Evolutionary conservation across 768 basidiomycete species (phyloP).

Genomic region (Suillus brevipes): DNA sequence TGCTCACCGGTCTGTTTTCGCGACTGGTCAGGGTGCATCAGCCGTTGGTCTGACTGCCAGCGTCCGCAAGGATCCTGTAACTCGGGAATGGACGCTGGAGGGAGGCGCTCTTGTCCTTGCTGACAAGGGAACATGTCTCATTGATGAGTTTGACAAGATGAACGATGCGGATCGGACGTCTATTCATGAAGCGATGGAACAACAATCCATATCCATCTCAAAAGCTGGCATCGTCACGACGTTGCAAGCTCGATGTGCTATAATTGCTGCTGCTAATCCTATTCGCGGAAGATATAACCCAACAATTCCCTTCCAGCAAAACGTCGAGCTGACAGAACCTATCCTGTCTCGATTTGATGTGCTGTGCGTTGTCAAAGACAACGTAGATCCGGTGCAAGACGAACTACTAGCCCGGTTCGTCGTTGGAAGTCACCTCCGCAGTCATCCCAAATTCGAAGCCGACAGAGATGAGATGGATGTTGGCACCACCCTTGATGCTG

Average conservation of each 20-base stretch:
- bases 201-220: slow-evolving; percentile 98
- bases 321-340: slow-evolving; percentile 97
- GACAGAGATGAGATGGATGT: slow-evolving; percentile 92
- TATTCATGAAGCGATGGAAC: slow-evolving; percentile 99
- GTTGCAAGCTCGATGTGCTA: slow-evolving; percentile 94
- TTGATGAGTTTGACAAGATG: slow-evolving; percentile 99
- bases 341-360: slow-evolving; percentile 98
- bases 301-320: slow-evolving; percentile 97
- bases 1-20: slow-evolving; percentile 95
- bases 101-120: slow-evolving; percentile 98
- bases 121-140: slow-evolving; percentile 96
- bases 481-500: slow-evolving; percentile 84
- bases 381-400: slow-evolving; percentile 95
- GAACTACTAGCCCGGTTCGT: slow-evolving; percentile 96
- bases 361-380: slow-evolving; percentile 96
- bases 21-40: slow-evolving; percentile 96
- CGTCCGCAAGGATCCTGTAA: slow-evolving; percentile 97
- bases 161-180: slow-evolving; percentile 97
- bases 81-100: slow-evolving; percentile 97
- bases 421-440: slow-evolving; percentile 93
- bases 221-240: slow-evolving; percentile 99
- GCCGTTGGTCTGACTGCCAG: slow-evolving; percentile 98
- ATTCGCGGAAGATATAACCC: slow-evolving; percentile 97
- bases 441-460: slow-evolving; percentile 89
- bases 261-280: slow-evolving; percentile 97